phyloP scores from a whole-genome alignment of 257 asterid genomes.

The Fraxinus excelsior region DNA sequence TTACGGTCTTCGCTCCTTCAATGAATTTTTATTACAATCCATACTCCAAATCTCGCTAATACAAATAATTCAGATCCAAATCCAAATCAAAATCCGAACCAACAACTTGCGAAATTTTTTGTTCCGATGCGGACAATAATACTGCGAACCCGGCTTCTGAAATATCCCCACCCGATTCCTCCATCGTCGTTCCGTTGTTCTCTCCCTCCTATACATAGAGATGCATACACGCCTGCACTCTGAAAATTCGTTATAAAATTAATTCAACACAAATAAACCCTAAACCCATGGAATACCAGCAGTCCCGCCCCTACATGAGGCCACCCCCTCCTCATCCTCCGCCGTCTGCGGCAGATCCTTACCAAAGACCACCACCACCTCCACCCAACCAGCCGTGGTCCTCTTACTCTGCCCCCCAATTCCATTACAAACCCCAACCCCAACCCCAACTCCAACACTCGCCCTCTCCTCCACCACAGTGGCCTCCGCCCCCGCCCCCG shows the following conservation, averaged over 20 bases:
- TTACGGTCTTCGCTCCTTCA: no score
- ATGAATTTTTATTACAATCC: no score
- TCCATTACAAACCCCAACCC: constrained; percentile 65
- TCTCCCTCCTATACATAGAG: not conserved
- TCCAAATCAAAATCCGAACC: no score
- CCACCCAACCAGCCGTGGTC: constrained; percentile 48
- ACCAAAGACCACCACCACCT: constrained; percentile 55
- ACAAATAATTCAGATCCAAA: no score
- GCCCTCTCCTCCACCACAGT: constrained; percentile 63
- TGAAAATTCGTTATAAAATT: not conserved
- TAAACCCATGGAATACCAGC: constrained; percentile 71
- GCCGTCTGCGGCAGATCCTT: constrained; percentile 60
- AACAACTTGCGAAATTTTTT: not conserved
- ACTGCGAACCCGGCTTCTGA: not conserved
- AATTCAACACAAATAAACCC: constrained; percentile 34
- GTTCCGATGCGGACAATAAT: not conserved
- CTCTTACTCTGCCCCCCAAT: constrained; percentile 55
- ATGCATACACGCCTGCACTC: not conserved
- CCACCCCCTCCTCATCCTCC: constrained; percentile 58
- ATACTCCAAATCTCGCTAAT: no score
- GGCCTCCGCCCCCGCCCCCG: constrained; percentile 58
- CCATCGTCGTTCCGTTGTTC: not conserved
- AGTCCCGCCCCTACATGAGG: constrained; percentile 58
- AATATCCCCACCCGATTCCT: not conserved
- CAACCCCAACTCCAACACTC: constrained; percentile 55